Conservation (phyloP, 352 stramenopile genomes). For the Pythium vanterpoolii region DNA sequence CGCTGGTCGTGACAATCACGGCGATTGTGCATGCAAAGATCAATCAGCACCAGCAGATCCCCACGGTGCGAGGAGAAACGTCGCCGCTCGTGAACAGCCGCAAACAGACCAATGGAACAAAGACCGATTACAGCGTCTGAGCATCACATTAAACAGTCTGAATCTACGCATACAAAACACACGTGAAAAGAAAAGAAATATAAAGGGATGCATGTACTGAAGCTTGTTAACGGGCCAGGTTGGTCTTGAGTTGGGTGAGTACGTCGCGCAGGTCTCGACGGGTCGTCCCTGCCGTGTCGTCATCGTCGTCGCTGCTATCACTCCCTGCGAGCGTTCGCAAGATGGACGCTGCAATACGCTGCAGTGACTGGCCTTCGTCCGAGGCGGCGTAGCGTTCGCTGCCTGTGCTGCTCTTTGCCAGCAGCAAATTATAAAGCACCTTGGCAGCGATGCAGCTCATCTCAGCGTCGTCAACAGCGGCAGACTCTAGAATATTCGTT, state of each 20-base stretch:
- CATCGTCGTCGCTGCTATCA: slow-evolving; percentile 13
- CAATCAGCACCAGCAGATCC: slow-evolving; percentile 12
- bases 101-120: not conserved
- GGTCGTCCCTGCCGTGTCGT: not conserved
- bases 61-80: slow-evolving; percentile 31
- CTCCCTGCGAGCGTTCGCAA: slow-evolving; percentile 26
- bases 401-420: slow-evolving; percentile 21
- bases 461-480: slow-evolving; percentile 53
- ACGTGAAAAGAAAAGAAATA: not conserved
- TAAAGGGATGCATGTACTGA: not conserved
- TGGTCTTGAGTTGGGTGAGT: slow-evolving; percentile 41
- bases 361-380: slow-evolving; percentile 18
- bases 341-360: slow-evolving; percentile 29
- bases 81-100: slow-evolving; percentile 36
- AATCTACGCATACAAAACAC: not conserved
- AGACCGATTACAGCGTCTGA: slow-evolving; percentile 26
- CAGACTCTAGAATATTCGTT: slow-evolving; percentile 49
- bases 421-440: slow-evolving; percentile 80
- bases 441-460: slow-evolving; percentile 82
- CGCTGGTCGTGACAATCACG: slow-evolving; percentile 37
- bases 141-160: not conserved
- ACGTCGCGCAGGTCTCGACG: slow-evolving; percentile 36
- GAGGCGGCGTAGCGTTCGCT: not conserved
- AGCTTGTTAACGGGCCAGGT: slow-evolving; percentile 18
- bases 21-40: slow-evolving; percentile 58